Evolutionary conservation across 805 yeast genomes (phyloP).

Genomic region (Candida odintsovae): DNA sequence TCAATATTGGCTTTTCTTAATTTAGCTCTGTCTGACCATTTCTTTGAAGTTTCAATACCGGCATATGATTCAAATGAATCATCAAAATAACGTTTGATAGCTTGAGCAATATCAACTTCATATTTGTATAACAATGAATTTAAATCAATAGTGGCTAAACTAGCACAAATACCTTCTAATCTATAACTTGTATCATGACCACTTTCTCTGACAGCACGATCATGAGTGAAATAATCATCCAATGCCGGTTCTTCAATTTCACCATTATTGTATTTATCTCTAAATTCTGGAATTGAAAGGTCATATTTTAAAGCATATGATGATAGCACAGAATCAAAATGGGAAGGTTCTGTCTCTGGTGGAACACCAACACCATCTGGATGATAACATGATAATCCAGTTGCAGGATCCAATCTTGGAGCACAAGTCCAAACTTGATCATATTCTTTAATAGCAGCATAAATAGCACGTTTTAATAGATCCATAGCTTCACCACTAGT

Average conservation of each 20-base stretch:
- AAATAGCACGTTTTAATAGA: slow-evolving; percentile 57
- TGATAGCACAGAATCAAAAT: slow-evolving; percentile 64
- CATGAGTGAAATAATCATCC: slow-evolving; percentile 86
- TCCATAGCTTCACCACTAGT: slow-evolving; percentile 45
- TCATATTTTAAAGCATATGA: slow-evolving; percentile 65
- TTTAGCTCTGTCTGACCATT: slow-evolving; percentile 61
- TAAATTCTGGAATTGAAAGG: slow-evolving; percentile 55
- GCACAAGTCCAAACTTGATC: slow-evolving; percentile 66
- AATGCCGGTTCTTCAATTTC: slow-evolving; percentile 68
- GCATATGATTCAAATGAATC: slow-evolving; percentile 38
- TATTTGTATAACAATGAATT: slow-evolving; percentile 84
- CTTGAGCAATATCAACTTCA: slow-evolving; percentile 74
- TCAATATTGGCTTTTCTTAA: slow-evolving; percentile 50
- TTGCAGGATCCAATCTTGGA: slow-evolving; percentile 66
- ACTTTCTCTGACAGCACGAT: slow-evolving; percentile 90
- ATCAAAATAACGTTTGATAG: slow-evolving; percentile 51
- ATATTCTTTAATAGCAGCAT: slow-evolving; percentile 86
- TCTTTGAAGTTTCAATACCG: slow-evolving; percentile 38
- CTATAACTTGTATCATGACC: slow-evolving; percentile 95
- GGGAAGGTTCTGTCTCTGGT: slow-evolving; percentile 91
- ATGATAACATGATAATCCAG: slow-evolving; percentile 85
- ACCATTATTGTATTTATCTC: slow-evolving; percentile 61
- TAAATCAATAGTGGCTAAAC: slow-evolving; percentile 85
- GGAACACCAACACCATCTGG: slow-evolving; percentile 94
- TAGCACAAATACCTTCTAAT: slow-evolving; percentile 83